Percentiles rank a stretch among this genome's conserved stretches.
Evolutionary conservation across 805 yeast genomes (phyloP).

Genomic region (Hemisphaericaspora nanyangensis): DNA sequence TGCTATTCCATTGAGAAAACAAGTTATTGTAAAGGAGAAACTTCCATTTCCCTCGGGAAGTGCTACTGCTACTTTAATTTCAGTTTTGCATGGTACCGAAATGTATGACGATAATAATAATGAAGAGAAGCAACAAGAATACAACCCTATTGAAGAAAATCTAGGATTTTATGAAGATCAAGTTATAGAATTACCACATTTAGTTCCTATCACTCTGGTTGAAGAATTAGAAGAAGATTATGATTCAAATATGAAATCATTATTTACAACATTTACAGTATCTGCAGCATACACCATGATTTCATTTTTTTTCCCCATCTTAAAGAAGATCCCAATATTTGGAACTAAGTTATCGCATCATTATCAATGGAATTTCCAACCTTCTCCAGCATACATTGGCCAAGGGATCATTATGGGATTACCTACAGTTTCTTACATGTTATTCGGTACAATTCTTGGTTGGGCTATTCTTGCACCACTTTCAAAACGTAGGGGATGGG

Average conservation of each 20-base stretch:
- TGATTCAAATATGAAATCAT: slow-evolving; percentile 52
- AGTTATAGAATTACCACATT: neutral
- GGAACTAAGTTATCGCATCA: slow-evolving; percentile 58
- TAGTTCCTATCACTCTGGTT: neutral
- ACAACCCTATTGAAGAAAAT: slow-evolving; percentile 5
- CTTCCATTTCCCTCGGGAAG: slow-evolving; percentile 92
- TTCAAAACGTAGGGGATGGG: slow-evolving; percentile 72
- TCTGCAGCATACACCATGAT: slow-evolving; percentile 71
- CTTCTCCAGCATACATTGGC: slow-evolving; percentile 95
- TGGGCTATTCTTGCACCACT: slow-evolving; percentile 92
- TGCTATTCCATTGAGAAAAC: slow-evolving; percentile 83
- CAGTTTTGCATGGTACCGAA: slow-evolving; percentile 76
- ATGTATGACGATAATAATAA: slow-evolving; percentile 33
- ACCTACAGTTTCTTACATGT: slow-evolving; percentile 86
- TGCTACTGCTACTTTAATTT: slow-evolving; percentile 91
- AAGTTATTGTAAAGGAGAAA: slow-evolving; percentile 83
- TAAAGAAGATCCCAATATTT: slow-evolving; percentile 70
- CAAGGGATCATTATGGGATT: slow-evolving; percentile 98
- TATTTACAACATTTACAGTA: slow-evolving; percentile 56
- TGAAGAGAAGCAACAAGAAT: slow-evolving; percentile 2
- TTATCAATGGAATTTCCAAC: slow-evolving; percentile 86
- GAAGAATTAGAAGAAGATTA: slow-evolving; percentile 1
- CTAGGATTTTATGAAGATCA: neutral
- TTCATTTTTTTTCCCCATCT: slow-evolving; percentile 69
- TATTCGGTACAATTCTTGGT: slow-evolving; percentile 83